These are phyloP conservation scores for Heliamphora pulchella DNA, from an alignment of 179 eudicot species.

Conservation along the genomic window DNA sequence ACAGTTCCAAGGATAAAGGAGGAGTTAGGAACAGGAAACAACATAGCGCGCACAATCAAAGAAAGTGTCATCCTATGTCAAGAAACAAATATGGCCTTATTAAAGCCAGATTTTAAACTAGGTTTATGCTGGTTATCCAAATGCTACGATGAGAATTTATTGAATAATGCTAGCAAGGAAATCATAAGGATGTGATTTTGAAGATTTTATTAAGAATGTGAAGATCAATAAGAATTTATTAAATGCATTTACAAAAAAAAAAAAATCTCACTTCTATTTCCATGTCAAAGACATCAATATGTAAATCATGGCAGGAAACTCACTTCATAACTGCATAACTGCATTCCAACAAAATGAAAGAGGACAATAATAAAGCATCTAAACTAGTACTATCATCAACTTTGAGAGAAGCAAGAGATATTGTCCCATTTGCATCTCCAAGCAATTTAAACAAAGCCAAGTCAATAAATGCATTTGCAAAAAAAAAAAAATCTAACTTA, in stretches of 20 bases:
- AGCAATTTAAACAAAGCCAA: not conserved
- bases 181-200: conserved; percentile 1
- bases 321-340: not conserved
- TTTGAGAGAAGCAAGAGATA: not conserved
- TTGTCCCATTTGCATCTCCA: not conserved
- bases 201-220: not conserved
- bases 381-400: not conserved
- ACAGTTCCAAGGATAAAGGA: not conserved
- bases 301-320: not conserved
- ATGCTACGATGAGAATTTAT: not conserved
- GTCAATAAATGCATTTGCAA: not conserved
- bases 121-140: not conserved
- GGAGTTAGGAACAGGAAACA: not conserved
- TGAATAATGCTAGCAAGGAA: not conserved
- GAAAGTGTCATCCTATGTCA: not conserved
- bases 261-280: not conserved
- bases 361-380: not conserved
- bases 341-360: not conserved
- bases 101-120: not conserved
- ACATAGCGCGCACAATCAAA: not conserved
- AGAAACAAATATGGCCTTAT: not conserved
- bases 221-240: not conserved
- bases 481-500: too few relatives aligned
- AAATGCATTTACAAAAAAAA: not conserved
- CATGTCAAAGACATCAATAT: not conserved